Evolutionary conservation across 257 asterid genomes (phyloP).

Genomic region (Jacaranda mimosifolia): DNA sequence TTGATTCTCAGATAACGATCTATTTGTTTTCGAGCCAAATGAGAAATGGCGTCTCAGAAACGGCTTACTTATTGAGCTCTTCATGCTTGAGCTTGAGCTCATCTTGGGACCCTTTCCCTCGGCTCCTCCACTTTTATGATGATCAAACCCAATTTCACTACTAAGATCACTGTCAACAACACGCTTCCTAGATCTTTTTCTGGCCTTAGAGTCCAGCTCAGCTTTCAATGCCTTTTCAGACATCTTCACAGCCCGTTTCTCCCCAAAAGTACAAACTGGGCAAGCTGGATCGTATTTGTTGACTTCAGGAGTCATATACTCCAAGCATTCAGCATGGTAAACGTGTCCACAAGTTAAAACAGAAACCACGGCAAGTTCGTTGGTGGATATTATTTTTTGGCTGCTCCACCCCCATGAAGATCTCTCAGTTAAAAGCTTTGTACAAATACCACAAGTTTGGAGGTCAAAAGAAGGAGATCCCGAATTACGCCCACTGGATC

Average conservation of each 20-base stretch:
- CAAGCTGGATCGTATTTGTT: conserved; percentile 87
- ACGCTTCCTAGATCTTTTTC: conserved; percentile 65
- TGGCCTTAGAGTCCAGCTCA: conserved; percentile 74
- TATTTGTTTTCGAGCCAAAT: conserved; percentile 67
- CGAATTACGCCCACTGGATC: conserved; percentile 64
- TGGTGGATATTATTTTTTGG: conserved; percentile 66
- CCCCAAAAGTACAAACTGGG: conserved; percentile 94
- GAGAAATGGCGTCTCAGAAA: conserved; percentile 85
- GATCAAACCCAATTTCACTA: conserved; percentile 55
- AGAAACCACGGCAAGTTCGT: conserved; percentile 87
- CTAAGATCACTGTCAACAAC: conserved; percentile 68
- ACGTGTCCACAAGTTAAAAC: conserved; percentile 90
- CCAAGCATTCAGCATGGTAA: conserved; percentile 95
- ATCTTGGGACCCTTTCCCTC: conserved; percentile 63
- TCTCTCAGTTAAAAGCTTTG: conserved; percentile 76
- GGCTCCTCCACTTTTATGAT: conserved; percentile 55
- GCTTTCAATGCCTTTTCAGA: conserved; percentile 85
- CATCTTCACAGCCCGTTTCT: conserved; percentile 78
- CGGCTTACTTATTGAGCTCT: conserved; percentile 64
- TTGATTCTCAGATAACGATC: conserved; percentile 57
- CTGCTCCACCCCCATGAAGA: conserved; percentile 75
- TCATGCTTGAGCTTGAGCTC: conserved; percentile 79
- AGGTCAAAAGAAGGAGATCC: conserved; percentile 62
- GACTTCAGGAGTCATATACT: conserved; percentile 84
- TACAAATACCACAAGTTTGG: conserved; percentile 87